A percentile compares a stretch with the other conserved stretches of the same genome.
phyloP scores from a whole-genome alignment of 371 early-diverging fungal genomes.

The Circinella minor region DNA sequence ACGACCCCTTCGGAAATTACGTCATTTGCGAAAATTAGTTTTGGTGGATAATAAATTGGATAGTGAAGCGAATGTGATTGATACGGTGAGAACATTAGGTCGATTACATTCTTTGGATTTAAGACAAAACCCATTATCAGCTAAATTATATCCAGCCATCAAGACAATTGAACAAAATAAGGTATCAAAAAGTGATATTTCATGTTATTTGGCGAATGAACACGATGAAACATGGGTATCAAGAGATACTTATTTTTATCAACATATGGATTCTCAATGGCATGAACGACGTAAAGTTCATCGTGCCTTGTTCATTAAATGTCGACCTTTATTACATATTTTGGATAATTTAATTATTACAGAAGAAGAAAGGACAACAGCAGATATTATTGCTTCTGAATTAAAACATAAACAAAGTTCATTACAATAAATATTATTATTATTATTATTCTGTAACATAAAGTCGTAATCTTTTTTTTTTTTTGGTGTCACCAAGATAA shows the following conservation, averaged over 20 bases:
- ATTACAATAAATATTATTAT: not conserved
- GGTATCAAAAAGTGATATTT: conserved; percentile 10
- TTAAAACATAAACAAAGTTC: not conserved
- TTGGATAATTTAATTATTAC: conserved; percentile 46
- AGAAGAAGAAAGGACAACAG: conserved; percentile 7
- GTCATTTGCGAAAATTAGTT: conserved; percentile 48
- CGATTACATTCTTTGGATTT: conserved; percentile 53
- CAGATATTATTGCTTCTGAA: conserved; percentile 6
- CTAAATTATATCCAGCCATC: conserved; percentile 39
- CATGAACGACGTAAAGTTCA: conserved; percentile 45
- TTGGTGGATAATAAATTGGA: conserved; percentile 58
- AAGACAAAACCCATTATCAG: conserved; percentile 46
- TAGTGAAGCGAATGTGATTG: conserved; percentile 37
- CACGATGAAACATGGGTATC: conserved; percentile 47
- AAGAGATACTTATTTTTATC: conserved; percentile 41
- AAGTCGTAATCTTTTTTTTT: too few species aligned
- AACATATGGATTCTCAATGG: conserved; percentile 45
- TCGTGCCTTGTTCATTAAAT: conserved; percentile 49
- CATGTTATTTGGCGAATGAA: conserved; percentile 36
- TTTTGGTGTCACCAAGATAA: not conserved
- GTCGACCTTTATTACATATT: conserved; percentile 42
- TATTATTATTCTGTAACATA: too few species aligned
- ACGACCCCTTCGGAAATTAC: conserved; percentile 47
- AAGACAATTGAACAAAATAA: conserved; percentile 10
- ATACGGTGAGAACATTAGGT: conserved; percentile 40